Percentiles rank a stretch among this genome's conserved stretches.
Evolutionary conservation across 208 protist species (phyloP).

Genomic region (Endotrypanum monterogeii): DNA sequence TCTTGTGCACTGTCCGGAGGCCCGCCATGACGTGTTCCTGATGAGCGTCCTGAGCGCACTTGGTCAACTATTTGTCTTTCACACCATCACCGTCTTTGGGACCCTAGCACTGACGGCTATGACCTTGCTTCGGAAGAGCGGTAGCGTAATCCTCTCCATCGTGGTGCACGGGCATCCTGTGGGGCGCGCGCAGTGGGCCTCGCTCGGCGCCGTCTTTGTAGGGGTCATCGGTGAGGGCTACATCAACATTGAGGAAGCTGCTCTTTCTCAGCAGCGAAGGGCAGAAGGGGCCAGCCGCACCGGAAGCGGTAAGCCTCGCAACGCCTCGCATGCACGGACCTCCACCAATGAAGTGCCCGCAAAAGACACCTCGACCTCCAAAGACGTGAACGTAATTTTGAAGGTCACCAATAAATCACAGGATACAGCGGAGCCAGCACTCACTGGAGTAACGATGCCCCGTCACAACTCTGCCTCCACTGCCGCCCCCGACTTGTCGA

Average conservation of each 20-base stretch:
- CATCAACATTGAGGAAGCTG: conserved; percentile 37
- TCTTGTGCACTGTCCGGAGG: conserved; percentile 51
- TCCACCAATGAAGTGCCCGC: not conserved
- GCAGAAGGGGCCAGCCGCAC: not conserved
- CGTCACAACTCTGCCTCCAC: not conserved
- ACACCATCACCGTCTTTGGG: conserved; percentile 79
- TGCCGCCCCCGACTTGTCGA: not conserved
- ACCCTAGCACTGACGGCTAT: conserved; percentile 76
- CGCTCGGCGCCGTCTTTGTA: conserved; percentile 52
- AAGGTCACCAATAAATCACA: not conserved
- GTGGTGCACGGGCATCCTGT: conserved; percentile 69
- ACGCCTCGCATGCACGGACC: not conserved
- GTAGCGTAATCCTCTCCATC: conserved; percentile 82
- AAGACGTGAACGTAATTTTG: not conserved
- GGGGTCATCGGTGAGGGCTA: conserved; percentile 67
- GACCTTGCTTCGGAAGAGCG: conserved; percentile 80
- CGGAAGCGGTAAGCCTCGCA: not conserved
- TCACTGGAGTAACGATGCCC: too few species aligned
- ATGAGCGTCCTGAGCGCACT: conserved; percentile 70
- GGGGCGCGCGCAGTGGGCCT: conserved; percentile 46
- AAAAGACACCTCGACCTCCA: not conserved
- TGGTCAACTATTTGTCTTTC: conserved; percentile 86
- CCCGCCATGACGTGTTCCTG: conserved; percentile 55
- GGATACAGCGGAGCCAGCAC: not conserved
- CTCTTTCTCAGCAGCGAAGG: conserved; percentile 4